These are phyloP conservation scores for Amanita phalloides DNA, from an alignment of 768 basidiomycete species.

Conservation along the genomic window DNA sequence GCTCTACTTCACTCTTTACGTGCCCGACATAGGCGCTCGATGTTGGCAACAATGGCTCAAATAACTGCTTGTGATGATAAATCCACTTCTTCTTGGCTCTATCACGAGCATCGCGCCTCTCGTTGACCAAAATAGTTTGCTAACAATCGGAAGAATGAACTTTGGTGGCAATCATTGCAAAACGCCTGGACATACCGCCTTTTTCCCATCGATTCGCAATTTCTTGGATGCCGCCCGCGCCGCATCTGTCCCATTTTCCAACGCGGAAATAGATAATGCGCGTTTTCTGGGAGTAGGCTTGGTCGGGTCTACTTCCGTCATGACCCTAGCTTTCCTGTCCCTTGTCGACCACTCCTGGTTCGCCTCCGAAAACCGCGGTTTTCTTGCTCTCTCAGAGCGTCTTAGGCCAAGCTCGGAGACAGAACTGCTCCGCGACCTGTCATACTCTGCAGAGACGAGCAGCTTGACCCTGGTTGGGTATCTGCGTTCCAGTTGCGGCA, in stretches of 20 bases:
- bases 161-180: not conserved
- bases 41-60: conserved; percentile 35
- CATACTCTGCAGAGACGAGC: not conserved
- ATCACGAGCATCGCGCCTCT: conserved; percentile 26
- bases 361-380: not conserved
- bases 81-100: conserved; percentile 35
- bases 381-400: not conserved
- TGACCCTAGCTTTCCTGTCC: not conserved
- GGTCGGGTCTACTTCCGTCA: not conserved
- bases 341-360: not conserved
- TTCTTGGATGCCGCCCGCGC: conserved; percentile 12
- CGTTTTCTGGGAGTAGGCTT: conserved; percentile 2
- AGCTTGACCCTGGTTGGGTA: not conserved
- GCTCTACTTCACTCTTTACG: conserved; percentile 19
- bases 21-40: conserved; percentile 22
- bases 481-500: too few species aligned
- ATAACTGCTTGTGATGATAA: conserved; percentile 28
- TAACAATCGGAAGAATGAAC: conserved; percentile 9
- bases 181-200: conserved; percentile 21
- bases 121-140: conserved; percentile 29
- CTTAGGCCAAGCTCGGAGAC: not conserved
- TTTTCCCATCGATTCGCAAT: conserved; percentile 21
- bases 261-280: not conserved
- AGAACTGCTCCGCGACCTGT: not conserved
- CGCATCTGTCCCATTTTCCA: not conserved